Conservation (phyloP, 768 basidiomycete genomes). For the Suillus luteus region DNA sequence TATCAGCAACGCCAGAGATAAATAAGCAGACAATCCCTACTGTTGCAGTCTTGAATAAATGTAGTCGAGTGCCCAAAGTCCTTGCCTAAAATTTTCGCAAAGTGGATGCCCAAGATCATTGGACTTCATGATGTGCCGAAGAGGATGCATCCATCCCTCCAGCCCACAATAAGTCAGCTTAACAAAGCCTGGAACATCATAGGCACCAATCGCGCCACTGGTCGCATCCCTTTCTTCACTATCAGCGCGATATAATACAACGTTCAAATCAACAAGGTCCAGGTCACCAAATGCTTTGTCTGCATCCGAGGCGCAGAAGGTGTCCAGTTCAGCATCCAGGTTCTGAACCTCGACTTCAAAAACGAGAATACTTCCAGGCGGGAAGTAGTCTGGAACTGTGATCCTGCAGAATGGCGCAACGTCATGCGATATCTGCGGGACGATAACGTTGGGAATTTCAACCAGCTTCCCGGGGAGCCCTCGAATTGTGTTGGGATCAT, state of each 20-base stretch:
- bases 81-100: constrained; percentile 83
- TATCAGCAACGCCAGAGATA: constrained; percentile 18
- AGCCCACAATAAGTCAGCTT: constrained; percentile 88
- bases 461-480: constrained; percentile 74
- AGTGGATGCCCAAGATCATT: constrained; percentile 95
- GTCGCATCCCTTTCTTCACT: constrained; percentile 93
- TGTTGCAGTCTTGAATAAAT: constrained; percentile 64
- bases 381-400: constrained; percentile 83
- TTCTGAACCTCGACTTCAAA: constrained; percentile 86
- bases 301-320: constrained; percentile 69
- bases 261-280: constrained; percentile 86
- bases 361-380: constrained; percentile 94
- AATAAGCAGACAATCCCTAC: constrained; percentile 44
- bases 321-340: constrained; percentile 69
- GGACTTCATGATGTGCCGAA: constrained; percentile 79
- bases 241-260: constrained; percentile 82
- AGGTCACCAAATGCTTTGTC: constrained; percentile 73
- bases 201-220: constrained; percentile 75
- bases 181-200: constrained; percentile 76
- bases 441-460: constrained; percentile 59
- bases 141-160: constrained; percentile 95
- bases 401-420: constrained; percentile 79
- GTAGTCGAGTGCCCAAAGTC: constrained; percentile 93
- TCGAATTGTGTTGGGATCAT: constrained; percentile 54
- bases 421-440: constrained; percentile 61